Percentiles rank a stretch among this genome's conserved stretches.
Evolutionary conservation across 805 yeast species (phyloP).

Genomic region (Candida khao-thaluensis): DNA sequence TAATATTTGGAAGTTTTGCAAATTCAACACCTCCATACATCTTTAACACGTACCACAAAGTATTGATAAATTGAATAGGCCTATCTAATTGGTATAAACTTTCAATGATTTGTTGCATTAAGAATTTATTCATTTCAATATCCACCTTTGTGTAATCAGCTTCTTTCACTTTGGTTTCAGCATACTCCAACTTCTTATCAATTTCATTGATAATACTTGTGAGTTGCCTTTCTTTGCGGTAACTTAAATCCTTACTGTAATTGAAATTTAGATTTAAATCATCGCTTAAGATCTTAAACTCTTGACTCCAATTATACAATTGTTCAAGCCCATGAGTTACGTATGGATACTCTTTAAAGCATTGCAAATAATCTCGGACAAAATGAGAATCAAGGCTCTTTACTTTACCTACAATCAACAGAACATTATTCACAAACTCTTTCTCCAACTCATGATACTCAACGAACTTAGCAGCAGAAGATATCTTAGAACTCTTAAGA

Average conservation of each 20-base stretch:
- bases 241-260: slow-evolving; percentile 11
- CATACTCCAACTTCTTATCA: slow-evolving; percentile 11
- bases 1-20: slow-evolving; percentile 7
- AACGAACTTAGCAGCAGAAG: slow-evolving; percentile 19
- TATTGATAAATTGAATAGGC: slow-evolving; percentile 26
- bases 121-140: slow-evolving; percentile 28
- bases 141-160: slow-evolving; percentile 1
- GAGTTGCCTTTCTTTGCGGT: slow-evolving; percentile 6
- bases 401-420: slow-evolving; percentile 28
- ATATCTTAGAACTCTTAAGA: background rate
- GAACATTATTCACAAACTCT: slow-evolving; percentile 25
- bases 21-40: slow-evolving; percentile 34
- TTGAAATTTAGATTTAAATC: slow-evolving; percentile 9
- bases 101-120: slow-evolving; percentile 30
- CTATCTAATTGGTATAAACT: slow-evolving; percentile 31
- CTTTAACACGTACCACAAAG: slow-evolving; percentile 33
- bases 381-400: slow-evolving; percentile 16
- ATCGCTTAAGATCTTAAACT: slow-evolving; percentile 21
- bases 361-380: slow-evolving; percentile 4
- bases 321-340: slow-evolving; percentile 25
- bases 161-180: background rate
- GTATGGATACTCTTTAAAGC: slow-evolving; percentile 18
- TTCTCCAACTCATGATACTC: slow-evolving; percentile 29
- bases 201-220: slow-evolving; percentile 16
- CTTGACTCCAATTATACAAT: slow-evolving; percentile 35